Conservation (phyloP, 2,329 filamentous ascomycete genomes). For the Aspergillus sp. region DNA sequence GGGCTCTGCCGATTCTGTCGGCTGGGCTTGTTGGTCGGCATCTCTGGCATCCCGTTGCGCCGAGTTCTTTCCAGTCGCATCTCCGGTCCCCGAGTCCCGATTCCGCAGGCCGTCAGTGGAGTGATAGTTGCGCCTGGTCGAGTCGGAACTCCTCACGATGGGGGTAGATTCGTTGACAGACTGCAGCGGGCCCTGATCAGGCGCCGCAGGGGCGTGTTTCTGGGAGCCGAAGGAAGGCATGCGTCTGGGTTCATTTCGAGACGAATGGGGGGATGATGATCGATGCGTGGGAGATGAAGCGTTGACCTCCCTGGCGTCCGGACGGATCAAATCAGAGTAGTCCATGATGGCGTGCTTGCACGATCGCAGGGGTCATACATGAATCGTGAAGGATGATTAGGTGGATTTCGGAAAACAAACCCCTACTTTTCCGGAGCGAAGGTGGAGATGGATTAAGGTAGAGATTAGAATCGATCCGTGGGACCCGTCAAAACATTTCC, state of each 20-base stretch:
- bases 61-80: slow-evolving; percentile 12
- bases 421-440: slow-evolving; percentile 9
- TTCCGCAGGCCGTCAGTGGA: slow-evolving; percentile 28
- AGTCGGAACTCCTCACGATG: slow-evolving; percentile 27
- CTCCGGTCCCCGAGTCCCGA: slow-evolving; percentile 11
- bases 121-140: slow-evolving; percentile 31
- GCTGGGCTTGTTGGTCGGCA: slow-evolving; percentile 6
- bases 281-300: slow-evolving; percentile 22
- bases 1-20: slow-evolving; percentile 14
- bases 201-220: slow-evolving; percentile 19
- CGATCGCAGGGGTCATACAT: slow-evolving; percentile 14
- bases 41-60: slow-evolving; percentile 6
- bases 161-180: slow-evolving; percentile 31
- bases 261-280: slow-evolving; percentile 22
- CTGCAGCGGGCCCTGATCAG: slow-evolving; percentile 16
- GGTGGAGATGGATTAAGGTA: background rate
- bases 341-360: slow-evolving; percentile 38
- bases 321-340: slow-evolving; percentile 27
- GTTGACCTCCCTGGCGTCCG: slow-evolving; percentile 18
- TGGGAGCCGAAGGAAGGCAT: slow-evolving; percentile 25
- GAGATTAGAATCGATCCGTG: background rate
- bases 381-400: background rate
- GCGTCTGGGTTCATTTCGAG: slow-evolving; percentile 13
- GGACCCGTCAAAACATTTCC: background rate
- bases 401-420: slow-evolving; percentile 9